These are phyloP conservation scores for Ganoderma lingzhi DNA, from an alignment of 1,284 basidiomycete species.

Conservation along the genomic window DNA sequence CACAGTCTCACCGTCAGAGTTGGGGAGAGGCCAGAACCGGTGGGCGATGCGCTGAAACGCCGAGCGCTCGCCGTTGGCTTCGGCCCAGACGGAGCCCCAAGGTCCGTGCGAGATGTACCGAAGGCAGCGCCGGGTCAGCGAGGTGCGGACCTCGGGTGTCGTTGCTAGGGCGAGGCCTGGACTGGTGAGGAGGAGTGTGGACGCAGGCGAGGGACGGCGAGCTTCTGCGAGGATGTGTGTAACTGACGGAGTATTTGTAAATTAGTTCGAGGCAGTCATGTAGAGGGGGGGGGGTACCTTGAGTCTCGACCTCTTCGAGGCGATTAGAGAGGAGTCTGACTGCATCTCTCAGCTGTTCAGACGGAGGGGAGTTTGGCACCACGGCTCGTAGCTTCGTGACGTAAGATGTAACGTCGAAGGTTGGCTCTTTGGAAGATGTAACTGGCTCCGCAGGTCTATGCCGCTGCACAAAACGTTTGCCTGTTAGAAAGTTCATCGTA, in stretches of 20 bases:
- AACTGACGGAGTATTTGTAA: conserved; percentile 25
- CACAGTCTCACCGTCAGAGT: neutral
- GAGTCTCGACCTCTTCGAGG: conserved; percentile 33
- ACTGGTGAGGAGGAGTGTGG: conserved; percentile 58
- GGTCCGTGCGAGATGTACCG: conserved; percentile 75
- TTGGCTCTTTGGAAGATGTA: neutral
- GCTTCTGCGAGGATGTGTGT: conserved; percentile 44
- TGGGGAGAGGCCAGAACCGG: conserved; percentile 49
- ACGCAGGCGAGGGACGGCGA: conserved; percentile 53
- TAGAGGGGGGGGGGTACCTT: conserved; percentile 29
- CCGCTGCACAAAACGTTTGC: neutral
- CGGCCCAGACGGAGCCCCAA: conserved; percentile 74
- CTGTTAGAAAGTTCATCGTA: neutral
- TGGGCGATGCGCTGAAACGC: conserved; percentile 56
- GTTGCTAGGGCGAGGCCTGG: conserved; percentile 44
- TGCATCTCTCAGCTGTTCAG: conserved; percentile 29
- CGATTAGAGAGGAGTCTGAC: conserved; percentile 24
- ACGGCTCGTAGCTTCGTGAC: conserved; percentile 18
- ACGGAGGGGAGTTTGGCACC: conserved; percentile 14
- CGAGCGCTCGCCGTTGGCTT: conserved; percentile 56
- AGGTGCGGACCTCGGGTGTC: conserved; percentile 48
- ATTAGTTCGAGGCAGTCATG: neutral
- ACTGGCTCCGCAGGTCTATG: neutral
- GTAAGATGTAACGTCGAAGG: conserved; percentile 19
- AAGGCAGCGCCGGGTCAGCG: conserved; percentile 66